Base-by-base conservation (phyloP, 2,329 filamentous ascomycete genomes). In the Neonectria coccinea region DNA sequence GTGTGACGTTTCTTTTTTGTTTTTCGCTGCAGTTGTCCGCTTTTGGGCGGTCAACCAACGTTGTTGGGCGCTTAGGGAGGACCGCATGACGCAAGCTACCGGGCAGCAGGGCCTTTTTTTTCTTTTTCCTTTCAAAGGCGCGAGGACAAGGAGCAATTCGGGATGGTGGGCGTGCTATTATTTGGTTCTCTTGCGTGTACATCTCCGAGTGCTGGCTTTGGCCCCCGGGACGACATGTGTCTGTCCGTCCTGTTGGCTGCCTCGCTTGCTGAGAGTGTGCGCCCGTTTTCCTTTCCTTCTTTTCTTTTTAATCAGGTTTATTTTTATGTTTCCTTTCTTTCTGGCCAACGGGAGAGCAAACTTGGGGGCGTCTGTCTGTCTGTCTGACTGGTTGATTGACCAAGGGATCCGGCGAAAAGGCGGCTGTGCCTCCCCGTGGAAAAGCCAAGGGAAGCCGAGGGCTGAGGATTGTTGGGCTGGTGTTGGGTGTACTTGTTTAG, bases 401-500 rank as follows among this genome's bases (percentile, higher is more conserved):
- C 60, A 69, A 50, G 56, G 55, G 55, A 56, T 51, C 64, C 51
- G 51, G 62, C 48, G 41, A 50, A 42, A 42, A 42, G 58, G 64
- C 60, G 64, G 56, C 53, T 67, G 58, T 69, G 56, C 60, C 51
- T 51, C 57, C 45, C 55, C 39, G 18, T 31, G 9, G 47, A n/a
- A 31, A 39, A 16, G 25, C 27, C n/a, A 42, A 51, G 9, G 47
- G 25, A 50, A 50, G 25, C 47, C 47, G n/a, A 67, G 60, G 66
- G 70, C 53, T 61, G 69, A 69, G 54, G 67, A 70, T 55, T 59
- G 61, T 60, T 60, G 60, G 59, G 64, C 65, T 10, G 48, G 48
- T 64, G 69, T 70, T 72, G 55, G 62, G 47, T 65, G 62, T 70
- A 64, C 56, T 62, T 65, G 60, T 69, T 66, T 66, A 71, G 61